A percentile compares a stretch with the other conserved stretches of the same genome.
These are phyloP conservation scores for Quercus alba DNA, from an alignment of 306 rosid genomes.

Conservation along the genomic window DNA sequence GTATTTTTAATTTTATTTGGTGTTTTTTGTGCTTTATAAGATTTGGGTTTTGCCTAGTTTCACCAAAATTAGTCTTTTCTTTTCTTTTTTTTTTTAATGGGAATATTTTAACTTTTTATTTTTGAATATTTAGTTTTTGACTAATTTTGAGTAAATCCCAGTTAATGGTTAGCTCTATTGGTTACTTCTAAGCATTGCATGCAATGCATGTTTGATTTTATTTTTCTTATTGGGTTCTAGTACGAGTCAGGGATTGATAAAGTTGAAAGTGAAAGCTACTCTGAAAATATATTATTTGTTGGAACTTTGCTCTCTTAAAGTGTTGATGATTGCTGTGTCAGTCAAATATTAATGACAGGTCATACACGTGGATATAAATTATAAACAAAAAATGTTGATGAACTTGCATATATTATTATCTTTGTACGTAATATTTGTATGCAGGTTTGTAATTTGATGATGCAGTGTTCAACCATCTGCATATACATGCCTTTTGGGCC, in stretches of 20 bases:
- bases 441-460: not conserved
- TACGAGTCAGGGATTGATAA: too few relatives aligned
- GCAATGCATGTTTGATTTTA: not conserved
- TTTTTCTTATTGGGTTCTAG: not conserved
- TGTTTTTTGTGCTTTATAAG: not conserved
- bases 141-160: not conserved
- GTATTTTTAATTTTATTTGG: slow-evolving; percentile 17
- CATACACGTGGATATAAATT: not conserved
- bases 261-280: too few relatives aligned
- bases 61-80: too few relatives aligned
- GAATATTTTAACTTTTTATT: not conserved
- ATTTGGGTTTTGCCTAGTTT: not conserved
- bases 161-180: not conserved
- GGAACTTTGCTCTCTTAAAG: not conserved
- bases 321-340: not conserved
- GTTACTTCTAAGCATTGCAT: not conserved
- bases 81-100: not conserved
- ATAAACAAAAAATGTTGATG: too few relatives aligned
- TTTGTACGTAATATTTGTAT: not conserved
- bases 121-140: not conserved
- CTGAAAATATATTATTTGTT: not conserved
- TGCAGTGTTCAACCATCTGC: not conserved
- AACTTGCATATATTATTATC: too few relatives aligned
- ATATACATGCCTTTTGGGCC: not conserved
- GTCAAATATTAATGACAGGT: not conserved